A percentile compares a stretch with the other conserved stretches of the same genome.
Conservation (phyloP, 495 filamentous ascomycete species). For the Schizothecium vesticola region DNA sequence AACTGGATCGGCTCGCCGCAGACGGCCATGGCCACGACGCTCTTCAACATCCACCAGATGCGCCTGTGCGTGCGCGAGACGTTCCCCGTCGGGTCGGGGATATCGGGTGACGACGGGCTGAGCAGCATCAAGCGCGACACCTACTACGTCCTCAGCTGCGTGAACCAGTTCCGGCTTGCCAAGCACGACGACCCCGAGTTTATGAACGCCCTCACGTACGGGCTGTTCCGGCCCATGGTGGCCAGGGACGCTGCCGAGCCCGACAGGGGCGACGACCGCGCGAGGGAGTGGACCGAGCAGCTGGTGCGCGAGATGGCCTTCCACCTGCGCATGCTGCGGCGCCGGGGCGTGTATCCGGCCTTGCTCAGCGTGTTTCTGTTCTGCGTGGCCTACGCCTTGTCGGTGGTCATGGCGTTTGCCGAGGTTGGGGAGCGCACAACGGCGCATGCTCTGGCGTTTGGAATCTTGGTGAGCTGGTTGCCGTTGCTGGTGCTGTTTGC, state of each 20-base stretch:
- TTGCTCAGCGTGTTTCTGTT: constrained; percentile 13
- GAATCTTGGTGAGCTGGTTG: constrained; percentile 42
- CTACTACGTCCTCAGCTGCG: constrained; percentile 18
- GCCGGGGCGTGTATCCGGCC: constrained; percentile 10
- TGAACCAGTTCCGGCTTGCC: constrained; percentile 14
- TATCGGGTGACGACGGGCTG: background rate
- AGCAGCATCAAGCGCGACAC: constrained; percentile 3
- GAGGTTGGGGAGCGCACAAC: constrained; percentile 30
- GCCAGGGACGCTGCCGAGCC: background rate
- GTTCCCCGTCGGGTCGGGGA: background rate
- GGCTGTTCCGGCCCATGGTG: constrained; percentile 9
- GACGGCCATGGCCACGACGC: constrained; percentile 16
- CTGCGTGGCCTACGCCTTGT: constrained; percentile 32
- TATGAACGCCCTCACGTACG: constrained; percentile 7
- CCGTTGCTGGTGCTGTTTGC: constrained; percentile 39
- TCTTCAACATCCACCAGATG: constrained; percentile 24
- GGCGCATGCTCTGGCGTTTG: constrained; percentile 44
- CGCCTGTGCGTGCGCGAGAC: constrained; percentile 6
- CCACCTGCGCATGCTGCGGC: constrained; percentile 9
- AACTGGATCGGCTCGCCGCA: constrained; percentile 21
- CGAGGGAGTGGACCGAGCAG: constrained; percentile 2
- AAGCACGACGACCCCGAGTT: background rate
- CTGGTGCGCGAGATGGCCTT: constrained; percentile 13
- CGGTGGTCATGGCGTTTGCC: constrained; percentile 39
- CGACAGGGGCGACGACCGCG: background rate